Conservation (phyloP, 2,329 filamentous ascomycete genomes). For the Fusarium sp. region DNA sequence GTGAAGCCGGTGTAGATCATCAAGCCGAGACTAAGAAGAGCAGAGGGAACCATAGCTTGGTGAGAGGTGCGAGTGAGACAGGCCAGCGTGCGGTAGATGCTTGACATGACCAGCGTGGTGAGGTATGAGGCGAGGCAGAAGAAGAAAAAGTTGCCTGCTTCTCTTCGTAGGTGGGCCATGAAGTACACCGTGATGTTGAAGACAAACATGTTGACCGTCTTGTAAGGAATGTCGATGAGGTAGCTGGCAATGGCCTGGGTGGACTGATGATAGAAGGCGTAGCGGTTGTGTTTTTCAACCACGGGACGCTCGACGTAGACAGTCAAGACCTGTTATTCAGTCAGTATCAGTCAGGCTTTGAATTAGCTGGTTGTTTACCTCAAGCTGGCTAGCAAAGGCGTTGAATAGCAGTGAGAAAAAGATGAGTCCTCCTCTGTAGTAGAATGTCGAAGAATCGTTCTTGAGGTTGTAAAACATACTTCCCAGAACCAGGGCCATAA, state of each 20-base stretch:
- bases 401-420: constrained; percentile 67
- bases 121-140: constrained; percentile 58
- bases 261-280: constrained; percentile 51
- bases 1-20: constrained; percentile 60
- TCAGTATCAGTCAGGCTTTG: not conserved
- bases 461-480: constrained; percentile 62
- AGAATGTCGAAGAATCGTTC: constrained; percentile 58
- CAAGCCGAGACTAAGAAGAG: constrained; percentile 62
- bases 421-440: constrained; percentile 59
- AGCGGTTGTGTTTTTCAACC: constrained; percentile 51
- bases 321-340: constrained; percentile 36
- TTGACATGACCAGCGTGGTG: constrained; percentile 46
- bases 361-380: constrained; percentile 35
- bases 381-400: constrained; percentile 54
- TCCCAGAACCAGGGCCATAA: constrained; percentile 65
- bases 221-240: constrained; percentile 42
- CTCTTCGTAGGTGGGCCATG: constrained; percentile 71
- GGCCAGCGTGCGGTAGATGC: constrained; percentile 46
- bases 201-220: constrained; percentile 42
- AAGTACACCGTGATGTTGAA: constrained; percentile 67
- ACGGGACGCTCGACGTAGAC: constrained; percentile 48
- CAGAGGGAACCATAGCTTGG: constrained; percentile 62
- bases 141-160: constrained; percentile 72
- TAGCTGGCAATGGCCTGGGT: constrained; percentile 45
- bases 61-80: constrained; percentile 45